These are phyloP conservation scores for Suillus americanus DNA, from an alignment of 768 basidiomycete genomes.

Conservation along the genomic window DNA sequence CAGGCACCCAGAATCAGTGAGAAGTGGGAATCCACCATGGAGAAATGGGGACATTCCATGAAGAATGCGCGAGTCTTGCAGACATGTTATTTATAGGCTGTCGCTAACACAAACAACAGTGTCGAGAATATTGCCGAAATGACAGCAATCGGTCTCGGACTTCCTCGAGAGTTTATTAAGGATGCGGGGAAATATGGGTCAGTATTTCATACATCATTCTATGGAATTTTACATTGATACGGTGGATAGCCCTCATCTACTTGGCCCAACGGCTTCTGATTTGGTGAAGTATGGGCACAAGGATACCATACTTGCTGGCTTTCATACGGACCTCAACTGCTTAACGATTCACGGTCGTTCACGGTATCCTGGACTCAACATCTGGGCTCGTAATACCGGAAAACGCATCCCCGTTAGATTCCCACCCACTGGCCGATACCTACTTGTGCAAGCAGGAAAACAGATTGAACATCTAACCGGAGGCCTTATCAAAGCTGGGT, in stretches of 20 bases:
- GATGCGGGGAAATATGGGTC: slow-evolving; percentile 86
- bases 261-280: slow-evolving; percentile 94
- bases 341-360: slow-evolving; percentile 89
- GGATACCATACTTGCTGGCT: slow-evolving; percentile 89
- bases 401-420: slow-evolving; percentile 88
- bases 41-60: slow-evolving; percentile 87
- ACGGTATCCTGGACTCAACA: slow-evolving; percentile 83
- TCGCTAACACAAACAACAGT: slow-evolving; percentile 42
- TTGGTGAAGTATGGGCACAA: slow-evolving; percentile 73
- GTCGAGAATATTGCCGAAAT: slow-evolving; percentile 88
- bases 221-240: not conserved
- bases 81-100: slow-evolving; percentile 2
- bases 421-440: slow-evolving; percentile 72
- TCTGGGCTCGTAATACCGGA: slow-evolving; percentile 94
- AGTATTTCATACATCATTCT: slow-evolving; percentile 19
- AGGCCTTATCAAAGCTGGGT: slow-evolving; percentile 88
- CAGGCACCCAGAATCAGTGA: slow-evolving; percentile 52
- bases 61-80: slow-evolving; percentile 68
- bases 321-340: slow-evolving; percentile 94
- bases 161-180: slow-evolving; percentile 67
- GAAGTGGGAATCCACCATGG: slow-evolving; percentile 73
- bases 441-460: slow-evolving; percentile 94
- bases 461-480: slow-evolving; percentile 88
- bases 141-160: slow-evolving; percentile 79
- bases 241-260: slow-evolving; percentile 66